phyloP scores from a whole-genome alignment of 495 filamentous ascomycete species.

The Lepidopterella palustris region DNA sequence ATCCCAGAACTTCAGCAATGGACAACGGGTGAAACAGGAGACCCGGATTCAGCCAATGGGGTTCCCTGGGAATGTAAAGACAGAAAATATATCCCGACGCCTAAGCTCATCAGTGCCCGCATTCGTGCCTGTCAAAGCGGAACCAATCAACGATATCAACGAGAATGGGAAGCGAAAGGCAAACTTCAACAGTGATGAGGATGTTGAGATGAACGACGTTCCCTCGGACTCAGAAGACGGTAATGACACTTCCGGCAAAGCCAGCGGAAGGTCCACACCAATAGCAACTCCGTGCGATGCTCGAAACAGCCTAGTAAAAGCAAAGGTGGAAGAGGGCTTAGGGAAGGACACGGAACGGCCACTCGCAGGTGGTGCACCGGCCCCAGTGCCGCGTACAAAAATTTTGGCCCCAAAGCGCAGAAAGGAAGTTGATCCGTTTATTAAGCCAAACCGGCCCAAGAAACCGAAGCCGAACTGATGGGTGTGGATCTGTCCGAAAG shows the following conservation, averaged over 20 bases:
- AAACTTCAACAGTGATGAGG: slow-evolving; percentile 5
- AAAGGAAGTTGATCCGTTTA: slow-evolving; percentile 13
- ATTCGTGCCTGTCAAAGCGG: not conserved
- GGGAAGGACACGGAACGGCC: not conserved
- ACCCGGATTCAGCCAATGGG: not conserved
- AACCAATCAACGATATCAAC: not conserved
- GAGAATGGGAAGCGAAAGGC: slow-evolving; percentile 15
- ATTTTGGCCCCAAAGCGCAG: slow-evolving; percentile 11
- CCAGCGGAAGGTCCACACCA: slow-evolving; percentile 16
- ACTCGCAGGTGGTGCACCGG: not conserved
- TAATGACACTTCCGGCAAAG: slow-evolving; percentile 7
- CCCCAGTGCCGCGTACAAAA: slow-evolving; percentile 9
- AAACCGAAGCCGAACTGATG: slow-evolving; percentile 14
- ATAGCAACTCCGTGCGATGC: not conserved
- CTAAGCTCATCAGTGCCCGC: not conserved
- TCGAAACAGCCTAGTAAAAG: not conserved
- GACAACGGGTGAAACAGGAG: not conserved
- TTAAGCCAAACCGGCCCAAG: slow-evolving; percentile 12
- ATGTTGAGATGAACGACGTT: slow-evolving; percentile 25
- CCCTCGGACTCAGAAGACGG: slow-evolving; percentile 5
- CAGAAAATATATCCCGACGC: not conserved
- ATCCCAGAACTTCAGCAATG: not conserved
- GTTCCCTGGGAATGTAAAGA: not conserved
- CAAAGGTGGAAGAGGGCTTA: not conserved
- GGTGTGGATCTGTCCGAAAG: too few species aligned